Percentiles rank a stretch among this genome's conserved stretches.
Conservation (phyloP, 139 green algal species). For the Coccomyxa sp. region DNA sequence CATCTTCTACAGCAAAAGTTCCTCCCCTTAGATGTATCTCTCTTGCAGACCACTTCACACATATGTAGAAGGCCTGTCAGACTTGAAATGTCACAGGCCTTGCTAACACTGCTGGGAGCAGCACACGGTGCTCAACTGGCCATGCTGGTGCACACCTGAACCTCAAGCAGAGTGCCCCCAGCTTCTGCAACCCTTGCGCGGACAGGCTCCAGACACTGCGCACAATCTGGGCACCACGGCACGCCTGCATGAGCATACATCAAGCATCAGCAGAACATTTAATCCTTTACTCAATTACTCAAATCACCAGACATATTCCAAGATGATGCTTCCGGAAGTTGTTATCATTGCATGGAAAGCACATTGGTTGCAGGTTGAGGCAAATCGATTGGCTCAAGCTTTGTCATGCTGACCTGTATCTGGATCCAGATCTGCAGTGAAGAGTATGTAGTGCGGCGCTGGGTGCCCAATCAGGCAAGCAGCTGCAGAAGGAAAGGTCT, state of each 20-base stretch:
- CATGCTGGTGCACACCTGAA: slow-evolving; percentile 10
- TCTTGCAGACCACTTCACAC: background rate
- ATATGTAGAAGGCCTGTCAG: background rate
- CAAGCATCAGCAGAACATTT: background rate
- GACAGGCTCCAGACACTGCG: slow-evolving; percentile 3
- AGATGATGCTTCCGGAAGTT: too few relatives aligned
- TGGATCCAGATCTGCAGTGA: slow-evolving; percentile 23
- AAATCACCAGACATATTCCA: too few relatives aligned
- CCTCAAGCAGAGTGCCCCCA: slow-evolving; percentile 33
- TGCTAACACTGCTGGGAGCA: background rate
- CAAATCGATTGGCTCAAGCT: background rate
- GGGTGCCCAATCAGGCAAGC: slow-evolving; percentile 25
- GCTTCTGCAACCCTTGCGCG: slow-evolving; percentile 4
- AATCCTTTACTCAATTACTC: background rate
- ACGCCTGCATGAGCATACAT: too few relatives aligned
- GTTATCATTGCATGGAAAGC: too few relatives aligned
- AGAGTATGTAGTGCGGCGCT: slow-evolving; percentile 27
- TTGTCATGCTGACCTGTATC: slow-evolving; percentile 6
- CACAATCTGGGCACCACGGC: slow-evolving; percentile 38
- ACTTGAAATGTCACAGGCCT: background rate
- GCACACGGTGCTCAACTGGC: background rate
- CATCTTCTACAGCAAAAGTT: background rate
- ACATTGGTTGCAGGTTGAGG: too few relatives aligned
- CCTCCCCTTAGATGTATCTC: background rate
- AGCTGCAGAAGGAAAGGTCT: slow-evolving; percentile 25